Evolutionary conservation across 352 stramenopile species (phyloP).

Genomic region (Halophytophthora batemanensis): DNA sequence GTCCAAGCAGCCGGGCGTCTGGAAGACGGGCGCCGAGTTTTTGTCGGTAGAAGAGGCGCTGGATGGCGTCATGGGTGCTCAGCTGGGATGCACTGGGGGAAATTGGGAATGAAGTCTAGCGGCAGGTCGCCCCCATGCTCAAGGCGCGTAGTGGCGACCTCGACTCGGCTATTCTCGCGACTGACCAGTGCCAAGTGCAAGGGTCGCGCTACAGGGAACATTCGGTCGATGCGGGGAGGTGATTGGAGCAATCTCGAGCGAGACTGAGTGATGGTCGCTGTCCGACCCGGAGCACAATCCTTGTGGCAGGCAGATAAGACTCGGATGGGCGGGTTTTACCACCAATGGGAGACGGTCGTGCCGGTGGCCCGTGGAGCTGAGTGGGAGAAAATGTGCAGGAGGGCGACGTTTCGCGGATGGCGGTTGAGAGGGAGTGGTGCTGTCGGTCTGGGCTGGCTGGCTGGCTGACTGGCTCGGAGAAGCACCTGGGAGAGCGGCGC

Average conservation of each 20-base stretch:
- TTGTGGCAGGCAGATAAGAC: not conserved
- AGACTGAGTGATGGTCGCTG: slow-evolving; percentile 14
- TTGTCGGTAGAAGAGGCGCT: slow-evolving; percentile 18
- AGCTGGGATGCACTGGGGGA: slow-evolving; percentile 6
- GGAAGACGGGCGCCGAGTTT: slow-evolving; percentile 11
- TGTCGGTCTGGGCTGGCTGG: no score
- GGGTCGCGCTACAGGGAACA: slow-evolving; percentile 17
- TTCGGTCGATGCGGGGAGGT: slow-evolving; percentile 21
- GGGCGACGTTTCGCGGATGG: no score
- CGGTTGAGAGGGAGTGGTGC: no score
- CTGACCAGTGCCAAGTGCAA: no score
- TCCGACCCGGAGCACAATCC: not conserved
- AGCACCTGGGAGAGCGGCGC: no score
- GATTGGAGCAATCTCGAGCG: slow-evolving; percentile 25
- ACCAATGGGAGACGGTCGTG: not conserved
- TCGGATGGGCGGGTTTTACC: not conserved
- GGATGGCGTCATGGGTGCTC: slow-evolving; percentile 18
- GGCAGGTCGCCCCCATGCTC: no score
- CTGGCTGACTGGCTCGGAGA: no score
- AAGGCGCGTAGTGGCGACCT: no score
- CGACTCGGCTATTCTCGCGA: no score
- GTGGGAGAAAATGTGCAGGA: no score
- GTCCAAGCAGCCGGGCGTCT: slow-evolving; percentile 19
- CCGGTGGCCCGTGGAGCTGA: no score
- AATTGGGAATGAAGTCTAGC: no score